phyloP scores from a whole-genome alignment of 2,329 filamentous ascomycete species.

The Aspergillus sergii region DNA sequence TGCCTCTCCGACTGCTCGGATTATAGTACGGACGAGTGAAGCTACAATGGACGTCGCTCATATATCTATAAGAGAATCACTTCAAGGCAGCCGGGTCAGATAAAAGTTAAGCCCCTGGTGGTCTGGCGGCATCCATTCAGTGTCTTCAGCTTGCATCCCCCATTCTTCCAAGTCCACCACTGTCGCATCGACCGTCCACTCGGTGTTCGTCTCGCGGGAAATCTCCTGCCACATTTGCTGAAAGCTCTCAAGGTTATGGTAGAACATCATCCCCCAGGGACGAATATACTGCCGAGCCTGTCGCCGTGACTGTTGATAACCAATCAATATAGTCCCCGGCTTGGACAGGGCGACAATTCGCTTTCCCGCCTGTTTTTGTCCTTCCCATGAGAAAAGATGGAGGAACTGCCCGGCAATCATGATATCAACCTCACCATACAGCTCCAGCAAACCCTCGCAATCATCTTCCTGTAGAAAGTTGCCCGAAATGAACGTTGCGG shows the following conservation, averaged over 20 bases:
- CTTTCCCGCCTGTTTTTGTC: slow-evolving; percentile 5
- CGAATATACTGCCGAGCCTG: background rate
- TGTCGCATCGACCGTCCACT: background rate
- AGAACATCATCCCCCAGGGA: background rate
- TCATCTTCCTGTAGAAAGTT: background rate
- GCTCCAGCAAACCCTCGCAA: background rate
- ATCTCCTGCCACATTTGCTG: background rate
- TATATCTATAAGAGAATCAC: no score
- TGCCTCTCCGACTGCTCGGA: no score
- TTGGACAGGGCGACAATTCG: slow-evolving; percentile 3
- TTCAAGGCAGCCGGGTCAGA: background rate
- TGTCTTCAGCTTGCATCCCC: slow-evolving; percentile 12
- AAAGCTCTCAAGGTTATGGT: background rate
- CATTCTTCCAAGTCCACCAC: slow-evolving; percentile 7
- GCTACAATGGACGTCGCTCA: no score
- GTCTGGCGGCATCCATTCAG: slow-evolving; percentile 11
- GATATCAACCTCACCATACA: background rate
- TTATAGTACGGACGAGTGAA: no score
- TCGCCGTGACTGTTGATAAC: background rate
- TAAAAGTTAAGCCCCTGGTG: slow-evolving; percentile 8
- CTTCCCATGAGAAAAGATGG: slow-evolving; percentile 9
- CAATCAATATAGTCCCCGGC: background rate
- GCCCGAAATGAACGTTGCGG: background rate
- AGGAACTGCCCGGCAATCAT: slow-evolving; percentile 13
- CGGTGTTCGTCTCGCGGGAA: background rate